Evolutionary conservation across 2,329 filamentous ascomycete genomes (phyloP).

Genomic region (Penicillium sp.): DNA sequence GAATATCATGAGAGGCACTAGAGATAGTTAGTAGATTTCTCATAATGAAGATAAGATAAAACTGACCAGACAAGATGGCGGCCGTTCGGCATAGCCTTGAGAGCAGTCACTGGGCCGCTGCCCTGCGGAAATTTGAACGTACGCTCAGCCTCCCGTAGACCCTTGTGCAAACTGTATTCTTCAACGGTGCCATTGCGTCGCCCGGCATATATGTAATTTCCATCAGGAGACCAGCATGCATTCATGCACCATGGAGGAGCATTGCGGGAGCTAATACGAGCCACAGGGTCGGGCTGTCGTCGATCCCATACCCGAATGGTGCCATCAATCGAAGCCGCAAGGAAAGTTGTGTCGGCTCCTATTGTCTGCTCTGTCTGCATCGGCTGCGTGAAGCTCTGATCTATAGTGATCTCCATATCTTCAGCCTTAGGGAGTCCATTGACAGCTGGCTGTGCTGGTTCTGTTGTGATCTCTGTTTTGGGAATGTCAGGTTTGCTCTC

Average conservation of each 20-base stretch:
- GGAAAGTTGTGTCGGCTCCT: constrained; percentile 72
- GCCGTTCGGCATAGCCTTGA: constrained; percentile 90
- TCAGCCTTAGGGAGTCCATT: constrained; percentile 52
- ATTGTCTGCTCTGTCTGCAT: constrained; percentile 54
- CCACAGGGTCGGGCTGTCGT: constrained; percentile 74
- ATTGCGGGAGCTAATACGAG: constrained; percentile 73
- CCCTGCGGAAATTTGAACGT: constrained; percentile 86
- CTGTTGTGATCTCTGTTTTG: constrained; percentile 27
- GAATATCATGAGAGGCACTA: constrained; percentile 89
- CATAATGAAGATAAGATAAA: not conserved
- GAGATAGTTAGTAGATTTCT: constrained; percentile 5
- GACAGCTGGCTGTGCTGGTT: constrained; percentile 32
- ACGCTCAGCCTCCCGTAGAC: constrained; percentile 73
- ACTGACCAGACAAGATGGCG: constrained; percentile 83
- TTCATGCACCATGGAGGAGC: constrained; percentile 98
- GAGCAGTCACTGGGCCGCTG: constrained; percentile 84
- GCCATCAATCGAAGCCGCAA: constrained; percentile 68
- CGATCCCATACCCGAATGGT: constrained; percentile 55
- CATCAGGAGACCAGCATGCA: constrained; percentile 93
- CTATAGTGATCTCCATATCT: constrained; percentile 36
- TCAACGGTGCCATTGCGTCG: constrained; percentile 91
- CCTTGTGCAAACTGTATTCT: constrained; percentile 86
- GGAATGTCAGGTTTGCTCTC: constrained; percentile 20
- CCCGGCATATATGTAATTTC: constrained; percentile 92
- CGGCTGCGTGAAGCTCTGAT: constrained; percentile 29